Evolutionary conservation across 352 stramenopile genomes (phyloP), one percentile per base, ranked within the genome.

Genomic region (Elongisporangium prolatum): DNA sequence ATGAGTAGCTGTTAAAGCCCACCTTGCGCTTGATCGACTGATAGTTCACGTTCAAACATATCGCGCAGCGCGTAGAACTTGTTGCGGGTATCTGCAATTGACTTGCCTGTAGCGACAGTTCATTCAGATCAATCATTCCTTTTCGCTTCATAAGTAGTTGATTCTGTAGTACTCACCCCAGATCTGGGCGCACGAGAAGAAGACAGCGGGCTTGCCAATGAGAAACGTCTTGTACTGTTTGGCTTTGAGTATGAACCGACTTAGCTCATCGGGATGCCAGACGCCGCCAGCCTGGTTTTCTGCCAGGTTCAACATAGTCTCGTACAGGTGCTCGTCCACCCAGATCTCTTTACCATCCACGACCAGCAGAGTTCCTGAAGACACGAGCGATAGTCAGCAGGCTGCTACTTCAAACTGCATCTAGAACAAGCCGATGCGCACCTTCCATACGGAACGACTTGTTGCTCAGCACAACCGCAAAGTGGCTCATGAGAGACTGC

Each of bases 11-110:
- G 5, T 9, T 4, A 1, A 25, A 1, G 11, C 17, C 11, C 16
- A n/a, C 21, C 17, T 18, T 51, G n/a, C 37, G 40, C 34, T 38
- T 6, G 18, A 2, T 38, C 20, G 50, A 5, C 38, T 34, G 52
- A 61, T 17, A 76, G 74, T 44, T 88, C 75, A 2, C 64, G 71
- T 4, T 88, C n/a, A 58, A 83, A 89, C 24, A 93, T 61, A 1
- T 90, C 77, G 9, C 79, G 77, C 21, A 90, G 64, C 40, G 77
- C 64, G 56, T 91, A 90, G 51, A 93, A 91, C 64, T 93, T 93
- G 57, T 50, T 72, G 38, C 72, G 76, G 3, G 78, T 74, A 21
- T 93, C 77, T 6, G 65, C 68, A 16, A 89, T 67, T 9, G 74
- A 84, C 60, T 87, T 89, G 18, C 75, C 77, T 86, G 18, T 14